phyloP scores from a whole-genome alignment of 129 eudicot genomes.

The Flaveria brownii region DNA sequence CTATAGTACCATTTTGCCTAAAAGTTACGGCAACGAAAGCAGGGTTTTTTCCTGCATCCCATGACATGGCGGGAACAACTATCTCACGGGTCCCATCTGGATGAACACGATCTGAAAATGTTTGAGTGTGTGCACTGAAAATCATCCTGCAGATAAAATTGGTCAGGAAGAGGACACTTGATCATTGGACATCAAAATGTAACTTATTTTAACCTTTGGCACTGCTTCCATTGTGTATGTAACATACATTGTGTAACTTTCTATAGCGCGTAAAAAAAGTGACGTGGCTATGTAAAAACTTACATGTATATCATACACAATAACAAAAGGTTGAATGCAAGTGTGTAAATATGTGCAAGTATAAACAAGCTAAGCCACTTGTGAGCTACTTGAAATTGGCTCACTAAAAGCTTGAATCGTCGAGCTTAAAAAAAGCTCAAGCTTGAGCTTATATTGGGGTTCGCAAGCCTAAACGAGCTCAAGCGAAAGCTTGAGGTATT shows the following conservation, averaged over 20 bases:
- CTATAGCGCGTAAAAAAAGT: neutral
- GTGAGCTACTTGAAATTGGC: no score
- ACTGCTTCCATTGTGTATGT: neutral
- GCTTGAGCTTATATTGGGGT: no score
- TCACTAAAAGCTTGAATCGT: no score
- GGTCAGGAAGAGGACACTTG: neutral
- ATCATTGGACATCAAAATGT: neutral
- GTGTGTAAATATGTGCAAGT: neutral
- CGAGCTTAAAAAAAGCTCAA: no score
- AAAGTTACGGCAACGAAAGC: slow-evolving; percentile 55
- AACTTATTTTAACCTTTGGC: neutral
- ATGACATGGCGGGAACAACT: slow-evolving; percentile 60
- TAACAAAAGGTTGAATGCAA: neutral
- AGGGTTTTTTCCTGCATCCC: slow-evolving; percentile 55
- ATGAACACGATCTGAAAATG: slow-evolving; percentile 46
- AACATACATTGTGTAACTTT: neutral
- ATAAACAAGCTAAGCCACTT: no score
- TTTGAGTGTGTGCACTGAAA: slow-evolving; percentile 51
- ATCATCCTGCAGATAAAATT: slow-evolving; percentile 39
- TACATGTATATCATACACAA: neutral
- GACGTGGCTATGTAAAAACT: neutral
- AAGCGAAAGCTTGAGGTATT: no score
- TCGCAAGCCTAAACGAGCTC: no score
- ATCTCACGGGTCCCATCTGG: slow-evolving; percentile 60
- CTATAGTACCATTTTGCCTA: slow-evolving; percentile 40